phyloP scores from a whole-genome alignment of 1,284 basidiomycete species.

The Chalciporus sp. region DNA sequence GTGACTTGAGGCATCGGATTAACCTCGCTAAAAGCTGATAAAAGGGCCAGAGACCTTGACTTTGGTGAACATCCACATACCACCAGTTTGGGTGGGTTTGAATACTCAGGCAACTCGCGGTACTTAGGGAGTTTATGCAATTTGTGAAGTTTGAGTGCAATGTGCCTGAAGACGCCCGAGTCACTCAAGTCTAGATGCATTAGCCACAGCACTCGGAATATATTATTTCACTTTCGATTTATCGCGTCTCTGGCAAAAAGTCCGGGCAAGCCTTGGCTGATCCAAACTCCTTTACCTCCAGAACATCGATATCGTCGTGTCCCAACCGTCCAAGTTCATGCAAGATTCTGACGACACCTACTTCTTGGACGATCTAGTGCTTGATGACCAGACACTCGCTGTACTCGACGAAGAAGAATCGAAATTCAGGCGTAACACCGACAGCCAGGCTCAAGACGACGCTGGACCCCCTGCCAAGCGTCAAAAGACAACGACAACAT shows the following conservation, averaged over 20 bases:
- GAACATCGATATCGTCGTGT: neutral
- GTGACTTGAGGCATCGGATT: neutral
- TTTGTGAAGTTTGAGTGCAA: no score
- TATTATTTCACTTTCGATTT: neutral
- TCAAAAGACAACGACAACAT: conserved; percentile 49
- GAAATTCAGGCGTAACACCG: conserved; percentile 40
- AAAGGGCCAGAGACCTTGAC: no score
- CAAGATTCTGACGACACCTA: conserved; percentile 70
- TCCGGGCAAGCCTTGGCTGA: neutral
- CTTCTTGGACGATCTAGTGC: conserved; percentile 59
- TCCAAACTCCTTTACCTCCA: neutral
- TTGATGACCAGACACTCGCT: conserved; percentile 66
- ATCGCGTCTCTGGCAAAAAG: neutral
- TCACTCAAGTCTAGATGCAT: no score
- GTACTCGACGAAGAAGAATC: conserved; percentile 62
- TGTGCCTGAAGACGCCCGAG: no score
- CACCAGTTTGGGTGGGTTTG: no score
- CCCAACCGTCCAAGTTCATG: conserved; percentile 41
- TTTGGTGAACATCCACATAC: no score
- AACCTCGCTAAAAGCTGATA: no score
- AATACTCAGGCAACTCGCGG: no score
- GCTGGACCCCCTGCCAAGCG: conserved; percentile 53
- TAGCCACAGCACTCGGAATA: neutral
- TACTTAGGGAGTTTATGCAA: no score
- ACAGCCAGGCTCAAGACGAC: conserved; percentile 20